Evolutionary conservation across 768 basidiomycete genomes (phyloP).

Genomic region (Trametes elegans): DNA sequence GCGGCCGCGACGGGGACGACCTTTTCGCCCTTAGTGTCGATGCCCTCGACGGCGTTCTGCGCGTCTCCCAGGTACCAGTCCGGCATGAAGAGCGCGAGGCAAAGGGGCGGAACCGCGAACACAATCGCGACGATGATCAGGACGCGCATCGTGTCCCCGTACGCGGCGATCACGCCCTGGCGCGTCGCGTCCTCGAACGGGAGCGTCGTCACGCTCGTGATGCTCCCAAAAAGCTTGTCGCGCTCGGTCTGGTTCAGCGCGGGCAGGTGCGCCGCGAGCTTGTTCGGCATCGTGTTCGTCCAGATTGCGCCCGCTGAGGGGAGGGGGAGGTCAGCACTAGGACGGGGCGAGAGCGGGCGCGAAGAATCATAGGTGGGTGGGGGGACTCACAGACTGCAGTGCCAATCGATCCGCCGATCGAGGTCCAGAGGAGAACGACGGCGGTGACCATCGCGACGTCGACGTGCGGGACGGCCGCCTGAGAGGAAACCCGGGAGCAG

Average conservation of each 20-base stretch:
- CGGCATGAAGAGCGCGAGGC: constrained; percentile 56
- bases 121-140: constrained; percentile 35
- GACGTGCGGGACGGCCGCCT: constrained; percentile 47
- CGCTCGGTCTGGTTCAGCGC: constrained; percentile 42
- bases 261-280: constrained; percentile 55
- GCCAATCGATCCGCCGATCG: constrained; percentile 44
- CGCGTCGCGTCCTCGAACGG: constrained; percentile 58
- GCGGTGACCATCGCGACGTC: constrained; percentile 41
- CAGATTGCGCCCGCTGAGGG: constrained; percentile 61
- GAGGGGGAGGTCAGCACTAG: too few species aligned
- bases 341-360: too few species aligned
- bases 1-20: not conserved
- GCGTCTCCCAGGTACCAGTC: constrained; percentile 65
- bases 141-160: constrained; percentile 29
- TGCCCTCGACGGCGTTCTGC: constrained; percentile 66
- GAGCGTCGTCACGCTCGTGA: constrained; percentile 47
- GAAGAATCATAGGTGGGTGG: too few species aligned
- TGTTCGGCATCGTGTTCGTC: constrained; percentile 62
- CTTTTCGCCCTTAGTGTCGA: constrained; percentile 19
- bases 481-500: constrained; percentile 42
- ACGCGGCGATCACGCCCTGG: constrained; percentile 33
- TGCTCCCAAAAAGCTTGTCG: constrained; percentile 51
- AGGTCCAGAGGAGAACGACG: constrained; percentile 46
- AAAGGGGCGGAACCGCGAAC: constrained; percentile 53
- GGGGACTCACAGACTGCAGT: constrained; percentile 34